A percentile compares a stretch with the other conserved stretches of the same genome.
Conservation (phyloP, 345 rosid species). For the Arabis alpina region DNA sequence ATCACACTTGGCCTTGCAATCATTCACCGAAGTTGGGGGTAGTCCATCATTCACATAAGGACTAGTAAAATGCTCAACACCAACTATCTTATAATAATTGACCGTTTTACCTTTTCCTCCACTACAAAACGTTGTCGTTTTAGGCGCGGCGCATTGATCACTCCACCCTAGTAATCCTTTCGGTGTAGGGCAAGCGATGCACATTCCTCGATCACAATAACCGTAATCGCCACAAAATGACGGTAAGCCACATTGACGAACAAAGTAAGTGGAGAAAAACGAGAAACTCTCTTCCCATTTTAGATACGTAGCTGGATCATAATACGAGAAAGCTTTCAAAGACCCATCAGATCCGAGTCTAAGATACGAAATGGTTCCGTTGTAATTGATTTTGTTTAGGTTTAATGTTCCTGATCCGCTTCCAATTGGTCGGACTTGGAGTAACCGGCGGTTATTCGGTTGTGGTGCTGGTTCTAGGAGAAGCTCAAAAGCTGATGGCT, state of each 20-base stretch:
- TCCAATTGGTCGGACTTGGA: conserved; percentile 37
- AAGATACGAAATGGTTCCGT: conserved; percentile 50
- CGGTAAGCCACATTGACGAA: conserved; percentile 43
- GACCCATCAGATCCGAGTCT: conserved; percentile 62
- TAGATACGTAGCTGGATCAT: conserved; percentile 36
- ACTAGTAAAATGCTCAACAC: conserved; percentile 59
- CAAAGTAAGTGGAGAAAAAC: conserved; percentile 50
- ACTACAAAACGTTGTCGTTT: conserved; percentile 32
- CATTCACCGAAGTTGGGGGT: conserved; percentile 42
- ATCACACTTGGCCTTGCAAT: conserved; percentile 53
- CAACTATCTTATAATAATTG: conserved; percentile 44
- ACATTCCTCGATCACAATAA: conserved; percentile 42
- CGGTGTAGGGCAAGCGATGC: conserved; percentile 39
- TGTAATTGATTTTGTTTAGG: conserved; percentile 53
- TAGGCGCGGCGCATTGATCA: conserved; percentile 42
- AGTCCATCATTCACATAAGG: conserved; percentile 50
- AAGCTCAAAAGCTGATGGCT: conserved; percentile 37
- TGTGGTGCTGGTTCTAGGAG: conserved; percentile 43
- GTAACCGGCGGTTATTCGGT: conserved; percentile 39
- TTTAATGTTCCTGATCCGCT: conserved; percentile 5
- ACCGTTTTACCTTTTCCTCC: conserved; percentile 27
- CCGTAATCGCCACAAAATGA: conserved; percentile 47
- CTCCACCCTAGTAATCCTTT: conserved; percentile 52
- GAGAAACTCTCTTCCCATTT: conserved; percentile 53
- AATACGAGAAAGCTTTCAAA: conserved; percentile 52